Evolutionary conservation across 192 early-diverging fungal species (phyloP).

Genomic region (Entophlyctis helioformis): DNA sequence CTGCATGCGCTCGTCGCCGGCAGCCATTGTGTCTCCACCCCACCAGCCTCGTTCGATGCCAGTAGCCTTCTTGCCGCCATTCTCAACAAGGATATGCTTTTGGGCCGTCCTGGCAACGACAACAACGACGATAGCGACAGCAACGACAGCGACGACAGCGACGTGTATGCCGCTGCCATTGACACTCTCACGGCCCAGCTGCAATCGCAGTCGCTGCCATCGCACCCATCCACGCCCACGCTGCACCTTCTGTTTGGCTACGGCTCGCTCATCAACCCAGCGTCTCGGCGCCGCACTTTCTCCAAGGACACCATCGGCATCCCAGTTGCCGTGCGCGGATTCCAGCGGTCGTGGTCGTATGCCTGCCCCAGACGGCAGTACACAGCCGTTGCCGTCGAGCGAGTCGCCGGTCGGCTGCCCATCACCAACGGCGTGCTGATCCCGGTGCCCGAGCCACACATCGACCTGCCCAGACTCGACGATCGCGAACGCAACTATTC

Average conservation of each 20-base stretch:
- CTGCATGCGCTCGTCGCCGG: too few species aligned
- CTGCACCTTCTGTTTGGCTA: conserved; percentile 30
- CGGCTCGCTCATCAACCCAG: conserved; percentile 32
- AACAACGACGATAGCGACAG: too few species aligned
- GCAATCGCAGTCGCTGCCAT: too few species aligned
- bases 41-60: too few species aligned
- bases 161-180: too few species aligned
- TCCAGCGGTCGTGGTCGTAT: conserved; percentile 27
- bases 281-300: conserved; percentile 20
- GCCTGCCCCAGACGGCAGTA: conserved; percentile 20
- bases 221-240: too few species aligned
- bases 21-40: too few species aligned
- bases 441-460: conserved; percentile 4
- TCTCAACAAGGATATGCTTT: too few species aligned
- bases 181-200: too few species aligned
- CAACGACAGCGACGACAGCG: too few species aligned
- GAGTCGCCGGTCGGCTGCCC: neutral
- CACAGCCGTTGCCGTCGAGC: conserved; percentile 28
- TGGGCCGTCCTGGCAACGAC: too few species aligned
- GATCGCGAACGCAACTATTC: conserved; percentile 22
- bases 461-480: conserved; percentile 19
- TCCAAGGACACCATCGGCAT: conserved; percentile 3
- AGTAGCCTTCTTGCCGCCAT: too few species aligned
- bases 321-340: conserved; percentile 15
- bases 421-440: conserved; percentile 33